Conservation (phyloP, 1,139 yeast genomes). For the Suhomyces yuchorum region DNA sequence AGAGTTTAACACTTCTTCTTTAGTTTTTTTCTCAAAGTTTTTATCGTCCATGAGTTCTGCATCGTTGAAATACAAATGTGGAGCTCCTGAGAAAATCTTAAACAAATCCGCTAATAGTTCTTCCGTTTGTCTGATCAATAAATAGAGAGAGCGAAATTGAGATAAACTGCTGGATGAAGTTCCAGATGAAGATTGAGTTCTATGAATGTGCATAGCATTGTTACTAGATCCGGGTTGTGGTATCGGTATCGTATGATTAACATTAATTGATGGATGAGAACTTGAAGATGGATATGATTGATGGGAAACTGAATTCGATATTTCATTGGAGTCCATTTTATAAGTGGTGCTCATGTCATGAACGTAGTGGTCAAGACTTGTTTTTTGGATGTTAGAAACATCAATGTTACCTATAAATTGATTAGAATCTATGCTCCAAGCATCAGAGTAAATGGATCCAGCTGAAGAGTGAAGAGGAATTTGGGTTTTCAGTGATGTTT, state of each 20-base stretch:
- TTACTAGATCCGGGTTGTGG: not conserved
- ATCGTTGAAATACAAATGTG: conserved; percentile 41
- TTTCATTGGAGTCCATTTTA: conserved; percentile 7
- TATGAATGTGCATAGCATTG: conserved; percentile 1
- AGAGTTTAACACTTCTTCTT: conserved; percentile 10
- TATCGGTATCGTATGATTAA: not conserved
- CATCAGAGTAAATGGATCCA: conserved; percentile 16
- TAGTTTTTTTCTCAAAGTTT: conserved; percentile 15
- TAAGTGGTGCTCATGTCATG: conserved; percentile 10
- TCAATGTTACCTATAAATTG: conserved; percentile 7
- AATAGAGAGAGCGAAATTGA: conserved; percentile 5
- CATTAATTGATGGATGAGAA: not conserved
- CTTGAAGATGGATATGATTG: conserved; percentile 1
- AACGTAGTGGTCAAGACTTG: conserved; percentile 18
- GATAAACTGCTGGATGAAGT: conserved; percentile 9
- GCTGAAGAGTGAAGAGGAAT: conserved; percentile 11
- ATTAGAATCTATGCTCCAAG: conserved; percentile 14
- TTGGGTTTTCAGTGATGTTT: conserved; percentile 6
- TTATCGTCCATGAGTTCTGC: conserved; percentile 25
- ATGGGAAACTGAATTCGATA: not conserved
- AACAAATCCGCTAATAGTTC: conserved; percentile 38
- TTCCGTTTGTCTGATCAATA: conserved; percentile 12
- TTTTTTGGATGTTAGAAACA: conserved; percentile 11
- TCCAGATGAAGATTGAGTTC: conserved; percentile 9
- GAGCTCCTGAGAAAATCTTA: conserved; percentile 36